Percentiles rank a stretch among this genome's conserved stretches.
Evolutionary conservation across 2,329 filamentous ascomycete genomes (phyloP).

Genomic region (Aureobasidium mangrovei): DNA sequence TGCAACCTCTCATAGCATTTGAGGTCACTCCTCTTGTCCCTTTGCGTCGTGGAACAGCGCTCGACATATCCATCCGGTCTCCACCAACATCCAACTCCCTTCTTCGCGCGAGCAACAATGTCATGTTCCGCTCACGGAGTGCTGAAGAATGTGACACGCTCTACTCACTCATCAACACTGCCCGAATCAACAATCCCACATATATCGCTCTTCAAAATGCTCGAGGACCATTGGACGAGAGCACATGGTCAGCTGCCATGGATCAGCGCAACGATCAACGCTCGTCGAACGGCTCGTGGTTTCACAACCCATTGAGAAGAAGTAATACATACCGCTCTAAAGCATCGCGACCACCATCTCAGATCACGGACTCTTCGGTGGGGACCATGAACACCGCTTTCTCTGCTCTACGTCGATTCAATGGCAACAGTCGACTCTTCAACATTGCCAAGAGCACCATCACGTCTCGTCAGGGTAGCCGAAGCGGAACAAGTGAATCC

Average conservation of each 20-base stretch:
- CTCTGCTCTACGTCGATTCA: slow-evolving; percentile 65
- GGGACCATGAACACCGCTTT: slow-evolving; percentile 73
- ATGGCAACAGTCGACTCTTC: slow-evolving; percentile 61
- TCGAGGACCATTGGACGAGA: slow-evolving; percentile 47
- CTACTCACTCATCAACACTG: slow-evolving; percentile 78
- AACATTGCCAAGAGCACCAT: slow-evolving; percentile 76
- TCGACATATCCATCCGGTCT: slow-evolving; percentile 90
- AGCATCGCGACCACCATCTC: slow-evolving; percentile 43
- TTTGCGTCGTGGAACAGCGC: slow-evolving; percentile 78
- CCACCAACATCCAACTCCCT: slow-evolving; percentile 66
- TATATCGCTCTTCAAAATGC: slow-evolving; percentile 72
- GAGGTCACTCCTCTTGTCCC: slow-evolving; percentile 88
- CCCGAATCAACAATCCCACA: slow-evolving; percentile 85
- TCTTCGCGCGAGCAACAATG: slow-evolving; percentile 61
- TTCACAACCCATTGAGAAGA: slow-evolving; percentile 45
- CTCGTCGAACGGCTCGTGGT: slow-evolving; percentile 39
- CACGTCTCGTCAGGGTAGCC: slow-evolving; percentile 45
- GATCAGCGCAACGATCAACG: slow-evolving; percentile 42
- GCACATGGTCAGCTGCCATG: slow-evolving; percentile 43
- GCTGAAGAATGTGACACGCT: slow-evolving; percentile 70
- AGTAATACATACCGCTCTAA: slow-evolving; percentile 47
- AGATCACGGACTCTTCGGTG: slow-evolving; percentile 65
- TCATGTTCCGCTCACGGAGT: slow-evolving; percentile 79
- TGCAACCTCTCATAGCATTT: slow-evolving; percentile 55
- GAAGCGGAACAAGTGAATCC: slow-evolving; percentile 51